Percentiles rank a stretch among this genome's conserved stretches.
phyloP scores from a whole-genome alignment of 139 green algal species.

The Closterium sp. region DNA sequence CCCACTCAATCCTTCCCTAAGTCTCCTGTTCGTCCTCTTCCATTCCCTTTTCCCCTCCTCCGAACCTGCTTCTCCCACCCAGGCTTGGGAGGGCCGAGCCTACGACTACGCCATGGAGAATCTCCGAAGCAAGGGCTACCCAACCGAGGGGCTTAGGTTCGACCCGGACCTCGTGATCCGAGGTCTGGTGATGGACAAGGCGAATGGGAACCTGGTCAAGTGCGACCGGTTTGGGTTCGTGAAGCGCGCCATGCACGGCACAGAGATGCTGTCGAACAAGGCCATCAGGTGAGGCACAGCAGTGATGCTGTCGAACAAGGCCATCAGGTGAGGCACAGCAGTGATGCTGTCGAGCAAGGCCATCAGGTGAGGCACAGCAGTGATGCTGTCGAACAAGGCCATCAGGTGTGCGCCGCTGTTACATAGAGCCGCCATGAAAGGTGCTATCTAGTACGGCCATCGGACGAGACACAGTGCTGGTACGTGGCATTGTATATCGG shows the following conservation, averaged over 20 bases:
- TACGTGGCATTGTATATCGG: no score
- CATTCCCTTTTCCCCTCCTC: background rate
- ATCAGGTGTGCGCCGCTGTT: no score
- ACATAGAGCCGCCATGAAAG: no score
- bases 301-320: no score
- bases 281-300: conserved; percentile 52
- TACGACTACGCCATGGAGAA: conserved; percentile 80
- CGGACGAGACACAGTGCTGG: no score
- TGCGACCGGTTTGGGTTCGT: conserved; percentile 70
- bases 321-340: conserved; percentile 3
- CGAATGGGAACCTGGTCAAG: conserved; percentile 77
- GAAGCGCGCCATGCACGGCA: conserved; percentile 92
- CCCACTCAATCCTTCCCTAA: no score
- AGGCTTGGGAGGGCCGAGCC: conserved; percentile 84
- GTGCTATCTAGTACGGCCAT: no score
- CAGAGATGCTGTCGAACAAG: conserved; percentile 74
- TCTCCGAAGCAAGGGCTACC: conserved; percentile 64
- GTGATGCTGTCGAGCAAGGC: no score
- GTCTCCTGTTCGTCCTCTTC: no score
- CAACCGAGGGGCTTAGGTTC: conserved; percentile 77
- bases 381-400: no score
- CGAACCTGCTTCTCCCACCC: background rate
- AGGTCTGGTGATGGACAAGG: conserved; percentile 74
- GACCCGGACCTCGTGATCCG: conserved; percentile 75
- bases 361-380: no score